These are phyloP conservation scores for Erysimum cheiranthoides DNA, from an alignment of 345 rosid genomes.

Conservation along the genomic window DNA sequence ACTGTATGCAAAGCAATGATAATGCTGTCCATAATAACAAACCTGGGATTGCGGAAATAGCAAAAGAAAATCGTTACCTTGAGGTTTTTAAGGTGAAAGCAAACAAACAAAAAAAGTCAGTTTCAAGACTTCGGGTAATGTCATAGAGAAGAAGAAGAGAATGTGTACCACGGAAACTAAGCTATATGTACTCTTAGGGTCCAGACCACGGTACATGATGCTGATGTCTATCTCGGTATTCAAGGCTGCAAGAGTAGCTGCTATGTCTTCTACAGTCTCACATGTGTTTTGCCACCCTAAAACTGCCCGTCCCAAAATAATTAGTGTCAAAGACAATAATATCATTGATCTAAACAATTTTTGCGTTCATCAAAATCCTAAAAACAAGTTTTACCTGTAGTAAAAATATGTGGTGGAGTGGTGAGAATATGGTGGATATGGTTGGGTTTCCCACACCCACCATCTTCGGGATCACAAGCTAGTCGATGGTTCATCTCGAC, in stretches of 20 bases:
- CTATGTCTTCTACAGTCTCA: slow-evolving; percentile 80
- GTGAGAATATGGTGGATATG: slow-evolving; percentile 79
- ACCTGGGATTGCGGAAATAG: slow-evolving; percentile 58
- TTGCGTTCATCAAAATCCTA: slow-evolving; percentile 4
- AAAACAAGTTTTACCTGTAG: slow-evolving; percentile 59
- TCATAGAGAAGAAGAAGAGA: slow-evolving; percentile 3
- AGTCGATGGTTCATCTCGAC: slow-evolving; percentile 92
- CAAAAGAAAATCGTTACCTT: slow-evolving; percentile 4
- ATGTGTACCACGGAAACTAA: slow-evolving; percentile 87
- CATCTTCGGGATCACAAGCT: slow-evolving; percentile 81
- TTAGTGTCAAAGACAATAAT: slow-evolving; percentile 13
- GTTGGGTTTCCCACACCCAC: slow-evolving; percentile 90
- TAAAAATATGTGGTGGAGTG: slow-evolving; percentile 75
- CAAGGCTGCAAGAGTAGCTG: slow-evolving; percentile 78
- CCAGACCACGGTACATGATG: slow-evolving; percentile 78
- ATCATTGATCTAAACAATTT: slow-evolving; percentile 10
- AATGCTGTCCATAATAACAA: slow-evolving; percentile 97
- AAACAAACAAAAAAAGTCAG: neutral
- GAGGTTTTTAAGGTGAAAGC: neutral
- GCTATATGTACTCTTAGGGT: slow-evolving; percentile 63
- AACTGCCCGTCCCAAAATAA: slow-evolving; percentile 56
- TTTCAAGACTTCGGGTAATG: neutral
- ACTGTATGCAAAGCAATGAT: slow-evolving; percentile 91
- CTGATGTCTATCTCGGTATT: slow-evolving; percentile 82
- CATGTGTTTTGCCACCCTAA: slow-evolving; percentile 96